Conservation (phyloP, 768 basidiomycete species). For the Mycena rosella region DNA sequence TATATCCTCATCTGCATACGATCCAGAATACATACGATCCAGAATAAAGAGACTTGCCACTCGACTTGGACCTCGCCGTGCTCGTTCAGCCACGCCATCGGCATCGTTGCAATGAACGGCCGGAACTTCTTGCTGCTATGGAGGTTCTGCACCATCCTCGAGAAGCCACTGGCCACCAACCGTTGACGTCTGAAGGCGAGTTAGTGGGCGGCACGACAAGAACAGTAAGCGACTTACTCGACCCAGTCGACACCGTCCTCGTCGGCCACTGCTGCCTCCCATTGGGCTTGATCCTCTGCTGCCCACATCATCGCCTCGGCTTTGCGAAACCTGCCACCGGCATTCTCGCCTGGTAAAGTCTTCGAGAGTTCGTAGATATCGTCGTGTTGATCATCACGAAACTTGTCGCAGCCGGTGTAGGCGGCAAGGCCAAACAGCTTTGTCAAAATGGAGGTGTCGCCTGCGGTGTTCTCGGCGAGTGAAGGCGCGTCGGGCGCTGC, state of each 20-base stretch:
- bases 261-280: conserved; percentile 1
- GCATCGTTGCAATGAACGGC: conserved; percentile 18
- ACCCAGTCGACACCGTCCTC: conserved; percentile 26
- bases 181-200: conserved; percentile 17
- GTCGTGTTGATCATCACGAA: conserved; percentile 14
- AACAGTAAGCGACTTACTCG: conserved; percentile 7
- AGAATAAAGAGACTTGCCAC: conserved; percentile 8
- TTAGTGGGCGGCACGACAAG: neutral
- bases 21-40: no score
- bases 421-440: conserved; percentile 7
- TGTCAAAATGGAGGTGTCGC: neutral
- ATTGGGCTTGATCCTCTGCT: conserved; percentile 20
- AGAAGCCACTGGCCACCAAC: conserved; percentile 13
- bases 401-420: conserved; percentile 25
- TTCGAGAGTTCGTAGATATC: conserved; percentile 8
- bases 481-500: neutral
- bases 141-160: conserved; percentile 18
- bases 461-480: neutral
- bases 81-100: conserved; percentile 17
- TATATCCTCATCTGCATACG: no score
- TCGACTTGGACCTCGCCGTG: conserved; percentile 9
- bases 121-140: conserved; percentile 17
- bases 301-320: conserved; percentile 19
- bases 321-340: conserved; percentile 25
- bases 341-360: conserved; percentile 12